These are phyloP conservation scores for Elsinoe arachidis DNA, from an alignment of 2,329 filamentous ascomycete species.

Conservation along the genomic window DNA sequence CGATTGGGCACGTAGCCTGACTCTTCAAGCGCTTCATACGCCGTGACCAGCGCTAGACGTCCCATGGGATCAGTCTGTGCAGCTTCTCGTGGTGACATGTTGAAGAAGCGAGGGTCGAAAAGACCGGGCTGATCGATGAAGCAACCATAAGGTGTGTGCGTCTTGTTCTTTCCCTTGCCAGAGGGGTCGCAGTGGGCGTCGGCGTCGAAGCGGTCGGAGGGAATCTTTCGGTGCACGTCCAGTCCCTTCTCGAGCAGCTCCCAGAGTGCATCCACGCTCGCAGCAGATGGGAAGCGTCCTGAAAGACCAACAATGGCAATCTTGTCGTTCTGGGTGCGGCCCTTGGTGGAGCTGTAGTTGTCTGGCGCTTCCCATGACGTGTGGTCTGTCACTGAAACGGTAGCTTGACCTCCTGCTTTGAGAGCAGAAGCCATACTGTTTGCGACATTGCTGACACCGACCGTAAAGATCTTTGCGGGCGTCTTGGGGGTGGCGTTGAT, in stretches of 20 bases:
- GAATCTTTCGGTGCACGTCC: constrained; percentile 61
- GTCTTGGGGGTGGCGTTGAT: constrained; percentile 34
- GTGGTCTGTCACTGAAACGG: constrained; percentile 37
- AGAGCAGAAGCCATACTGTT: constrained; percentile 48
- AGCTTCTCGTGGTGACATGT: constrained; percentile 76
- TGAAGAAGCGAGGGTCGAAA: constrained; percentile 79
- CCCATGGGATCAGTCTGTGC: constrained; percentile 76
- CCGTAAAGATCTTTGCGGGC: constrained; percentile 38
- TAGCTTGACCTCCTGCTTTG: constrained; percentile 41
- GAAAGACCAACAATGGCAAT: constrained; percentile 81
- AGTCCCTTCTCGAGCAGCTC: constrained; percentile 65
- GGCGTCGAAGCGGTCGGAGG: constrained; percentile 64
- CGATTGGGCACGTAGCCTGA: constrained; percentile 67
- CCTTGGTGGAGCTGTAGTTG: constrained; percentile 25
- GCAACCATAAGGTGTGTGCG: constrained; percentile 66
- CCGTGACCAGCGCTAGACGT: constrained; percentile 64
- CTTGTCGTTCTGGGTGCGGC: constrained; percentile 52
- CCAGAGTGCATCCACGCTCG: constrained; percentile 64
- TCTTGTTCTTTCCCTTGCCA: constrained; percentile 67
- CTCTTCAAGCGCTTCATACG: constrained; percentile 76
- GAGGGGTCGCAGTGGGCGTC: constrained; percentile 62
- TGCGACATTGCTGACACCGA: constrained; percentile 46
- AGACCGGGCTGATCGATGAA: constrained; percentile 67
- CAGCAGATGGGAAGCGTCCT: constrained; percentile 66
- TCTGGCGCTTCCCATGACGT: constrained; percentile 33